Conservation (phyloP, 2,329 filamentous ascomycete species). For the Sporothrix globosa region DNA sequence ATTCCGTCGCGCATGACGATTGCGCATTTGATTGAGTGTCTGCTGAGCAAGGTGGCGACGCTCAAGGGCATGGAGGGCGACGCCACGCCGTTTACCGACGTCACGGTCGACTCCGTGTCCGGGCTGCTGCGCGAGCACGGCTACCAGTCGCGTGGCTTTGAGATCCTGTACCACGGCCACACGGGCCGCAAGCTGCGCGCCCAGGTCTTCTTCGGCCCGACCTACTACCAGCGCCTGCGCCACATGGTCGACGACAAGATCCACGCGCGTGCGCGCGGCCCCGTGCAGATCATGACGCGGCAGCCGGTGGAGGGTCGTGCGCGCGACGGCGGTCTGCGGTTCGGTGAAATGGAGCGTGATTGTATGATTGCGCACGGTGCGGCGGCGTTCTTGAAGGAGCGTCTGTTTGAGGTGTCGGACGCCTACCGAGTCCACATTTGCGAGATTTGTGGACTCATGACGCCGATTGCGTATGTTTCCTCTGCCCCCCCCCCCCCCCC, state of each 20-base stretch:
- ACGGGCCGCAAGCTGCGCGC: slow-evolving; percentile 91
- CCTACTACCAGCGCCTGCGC: slow-evolving; percentile 96
- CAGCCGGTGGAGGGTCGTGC: slow-evolving; percentile 99
- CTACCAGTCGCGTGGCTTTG: slow-evolving; percentile 95
- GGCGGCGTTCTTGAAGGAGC: slow-evolving; percentile 94
- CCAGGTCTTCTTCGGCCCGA: slow-evolving; percentile 95
- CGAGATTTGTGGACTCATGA: slow-evolving; percentile 99
- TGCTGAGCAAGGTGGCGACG: slow-evolving; percentile 93
- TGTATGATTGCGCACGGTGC: slow-evolving; percentile 99
- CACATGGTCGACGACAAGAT: slow-evolving; percentile 99
- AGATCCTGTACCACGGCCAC: slow-evolving; percentile 98
- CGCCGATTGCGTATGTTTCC: slow-evolving; percentile 87
- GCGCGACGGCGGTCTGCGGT: slow-evolving; percentile 94
- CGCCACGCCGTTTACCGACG: slow-evolving; percentile 95
- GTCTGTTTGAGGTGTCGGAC: slow-evolving; percentile 95
- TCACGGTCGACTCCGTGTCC: slow-evolving; percentile 93
- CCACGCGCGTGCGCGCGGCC: slow-evolving; percentile 94
- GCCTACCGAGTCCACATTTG: slow-evolving; percentile 98
- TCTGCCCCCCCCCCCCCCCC: not conserved
- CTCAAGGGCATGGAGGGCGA: slow-evolving; percentile 95
- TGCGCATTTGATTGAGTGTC: slow-evolving; percentile 98
- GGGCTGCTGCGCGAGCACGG: slow-evolving; percentile 83
- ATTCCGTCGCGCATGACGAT: slow-evolving; percentile 99
- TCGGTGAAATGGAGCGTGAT: slow-evolving; percentile 99
- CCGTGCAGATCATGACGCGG: slow-evolving; percentile 93